Conservation (phyloP, 1,139 yeast genomes). For the Taphrina deformans region DNA sequence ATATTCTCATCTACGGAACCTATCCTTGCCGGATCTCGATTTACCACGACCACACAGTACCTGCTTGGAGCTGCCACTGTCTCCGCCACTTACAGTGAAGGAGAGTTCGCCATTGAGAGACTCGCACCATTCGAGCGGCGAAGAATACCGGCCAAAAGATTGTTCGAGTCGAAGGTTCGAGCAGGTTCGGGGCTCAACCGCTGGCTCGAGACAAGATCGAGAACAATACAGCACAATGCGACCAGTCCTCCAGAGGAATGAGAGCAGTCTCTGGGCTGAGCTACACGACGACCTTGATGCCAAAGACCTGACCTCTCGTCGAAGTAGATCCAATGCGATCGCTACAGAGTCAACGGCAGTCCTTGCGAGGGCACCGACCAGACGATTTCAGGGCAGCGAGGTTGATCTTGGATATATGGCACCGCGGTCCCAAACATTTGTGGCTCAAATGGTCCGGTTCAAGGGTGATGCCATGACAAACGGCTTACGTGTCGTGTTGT, state of each 20-base stretch:
- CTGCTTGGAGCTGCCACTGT: not conserved
- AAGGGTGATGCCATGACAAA: not conserved
- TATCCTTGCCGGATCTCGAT: not conserved
- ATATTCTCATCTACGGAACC: not conserved
- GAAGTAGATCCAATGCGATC: not conserved
- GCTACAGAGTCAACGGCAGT: not conserved
- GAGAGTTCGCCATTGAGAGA: not conserved
- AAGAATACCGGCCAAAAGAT: not conserved
- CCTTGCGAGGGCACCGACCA: no score
- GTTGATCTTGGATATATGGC: not conserved
- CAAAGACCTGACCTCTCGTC: not conserved
- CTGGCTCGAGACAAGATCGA: not conserved
- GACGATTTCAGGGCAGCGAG: no score
- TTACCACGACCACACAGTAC: not conserved
- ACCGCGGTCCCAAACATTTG: not conserved
- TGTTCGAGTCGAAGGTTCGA: not conserved
- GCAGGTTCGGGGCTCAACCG: not conserved
- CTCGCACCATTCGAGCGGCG: no score
- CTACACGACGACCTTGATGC: conserved; percentile 1
- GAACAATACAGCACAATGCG: not conserved
- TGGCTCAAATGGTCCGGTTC: not conserved
- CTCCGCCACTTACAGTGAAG: conserved; percentile 8
- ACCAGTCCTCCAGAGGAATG: conserved; percentile 1
- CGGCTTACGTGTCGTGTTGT: not conserved
- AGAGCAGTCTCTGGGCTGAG: conserved; percentile 15